Evolutionary conservation across 345 rosid genomes (phyloP).

Genomic region (Clarkia xantiana): DNA sequence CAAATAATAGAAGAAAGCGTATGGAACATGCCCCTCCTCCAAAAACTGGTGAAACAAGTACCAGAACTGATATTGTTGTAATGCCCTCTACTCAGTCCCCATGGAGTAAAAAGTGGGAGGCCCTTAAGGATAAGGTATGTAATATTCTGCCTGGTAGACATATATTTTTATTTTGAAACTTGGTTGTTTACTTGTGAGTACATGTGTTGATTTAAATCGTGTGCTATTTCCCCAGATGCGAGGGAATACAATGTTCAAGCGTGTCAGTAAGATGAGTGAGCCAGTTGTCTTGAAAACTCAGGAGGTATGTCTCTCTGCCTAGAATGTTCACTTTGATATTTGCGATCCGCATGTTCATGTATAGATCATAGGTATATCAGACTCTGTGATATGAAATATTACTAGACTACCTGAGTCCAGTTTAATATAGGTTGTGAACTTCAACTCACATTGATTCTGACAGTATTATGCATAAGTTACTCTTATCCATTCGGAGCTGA

Average conservation of each 20-base stretch:
- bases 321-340: not conserved
- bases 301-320: constrained; percentile 39
- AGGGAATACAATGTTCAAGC: constrained; percentile 61
- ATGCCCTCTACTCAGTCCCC: constrained; percentile 46
- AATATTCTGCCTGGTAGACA: not conserved
- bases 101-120: constrained; percentile 73
- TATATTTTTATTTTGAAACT: no score
- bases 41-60: constrained; percentile 58
- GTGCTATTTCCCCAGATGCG: constrained; percentile 32
- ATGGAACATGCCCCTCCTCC: constrained; percentile 60
- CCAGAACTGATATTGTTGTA: constrained; percentile 60
- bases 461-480: no score
- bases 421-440: no score
- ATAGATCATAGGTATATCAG: no score
- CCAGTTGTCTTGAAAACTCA: constrained; percentile 82
- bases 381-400: no score
- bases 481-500: no score
- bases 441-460: no score
- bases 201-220: no score
- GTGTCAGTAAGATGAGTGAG: constrained; percentile 50
- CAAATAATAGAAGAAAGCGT: constrained; percentile 67
- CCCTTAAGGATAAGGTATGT: constrained; percentile 47
- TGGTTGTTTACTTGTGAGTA: no score
- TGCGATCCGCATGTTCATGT: not conserved
- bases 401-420: no score